Evolutionary conservation across 306 rosid species (phyloP), one percentile per base, ranked within the genome.

Genomic region (Macrotyloma uniflorum): DNA sequence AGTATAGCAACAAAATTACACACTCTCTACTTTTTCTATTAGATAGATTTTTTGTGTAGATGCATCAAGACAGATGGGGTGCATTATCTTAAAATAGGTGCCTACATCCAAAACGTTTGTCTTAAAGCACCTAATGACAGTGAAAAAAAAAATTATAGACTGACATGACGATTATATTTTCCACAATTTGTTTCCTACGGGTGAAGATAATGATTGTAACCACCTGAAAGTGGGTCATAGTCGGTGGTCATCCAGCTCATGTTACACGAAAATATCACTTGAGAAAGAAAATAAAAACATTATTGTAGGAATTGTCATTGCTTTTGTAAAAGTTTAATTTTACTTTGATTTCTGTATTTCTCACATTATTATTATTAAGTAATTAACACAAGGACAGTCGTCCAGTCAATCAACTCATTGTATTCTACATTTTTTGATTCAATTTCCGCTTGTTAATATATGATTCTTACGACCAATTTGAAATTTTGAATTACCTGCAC

Each of bases 121-220:
- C 55, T 74, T 67, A 38, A 67, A 57, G 51, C 71, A 67, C 16
- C 61, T 11, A 16, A 59, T 49, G 72, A 53, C 38, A 63, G 66
- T 32, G 62, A 36, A 12, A 58, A 46, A n/a, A 33, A 81, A 69
- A 58, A 46, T 13, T 61, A 61, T 3, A 50, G 11, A 5, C 63
- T 49, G 50, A 68, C 33, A 61, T n/a, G 38, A 26, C n/a, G 5
- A 76, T 68, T 47, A 15, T 38, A 35, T 24, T 75, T 47, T 24
- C 50, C 20, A 13, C 16, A 50, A 2, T 61, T 20, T 19, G 35
- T 26, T 75, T 69, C 59, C 68, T 76, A 22, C 42, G 9, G 19
- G 11, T 66, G 73, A 36, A 35, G 51, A 36, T 19, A 49, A 19
- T 33, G 13, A 20, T 20, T 6, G 62, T 14, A 22, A 32, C 12